Conservation (phyloP, 2,329 filamentous ascomycete genomes). For the Diplodia seriata region DNA sequence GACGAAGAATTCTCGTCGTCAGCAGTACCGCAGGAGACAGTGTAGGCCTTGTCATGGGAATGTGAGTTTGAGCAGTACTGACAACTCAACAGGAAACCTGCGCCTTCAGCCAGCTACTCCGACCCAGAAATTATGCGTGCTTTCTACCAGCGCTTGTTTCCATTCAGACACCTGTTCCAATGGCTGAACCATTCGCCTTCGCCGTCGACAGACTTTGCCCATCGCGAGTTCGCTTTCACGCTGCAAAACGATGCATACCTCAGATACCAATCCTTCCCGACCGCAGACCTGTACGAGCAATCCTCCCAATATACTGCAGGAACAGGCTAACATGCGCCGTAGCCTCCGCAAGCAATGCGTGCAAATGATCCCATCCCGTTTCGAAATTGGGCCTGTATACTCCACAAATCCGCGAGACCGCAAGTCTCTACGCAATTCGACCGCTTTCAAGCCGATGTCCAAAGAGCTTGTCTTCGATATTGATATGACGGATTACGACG, state of each 20-base stretch:
- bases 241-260: constrained; percentile 91
- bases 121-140: constrained; percentile 87
- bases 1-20: constrained; percentile 64
- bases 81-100: constrained; percentile 35
- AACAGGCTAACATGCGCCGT: not conserved
- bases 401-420: constrained; percentile 91
- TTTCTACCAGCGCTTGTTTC: constrained; percentile 95
- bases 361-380: constrained; percentile 85
- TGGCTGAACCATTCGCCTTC: constrained; percentile 95
- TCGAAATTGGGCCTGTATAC: constrained; percentile 99
- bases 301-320: not conserved
- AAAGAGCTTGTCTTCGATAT: constrained; percentile 99
- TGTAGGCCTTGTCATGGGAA: constrained; percentile 44
- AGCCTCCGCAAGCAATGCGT: constrained; percentile 91
- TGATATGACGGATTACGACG: constrained; percentile 98
- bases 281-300: constrained; percentile 64
- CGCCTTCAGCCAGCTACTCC: constrained; percentile 57
- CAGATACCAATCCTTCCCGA: constrained; percentile 83
- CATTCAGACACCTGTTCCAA: constrained; percentile 92
- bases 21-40: constrained; percentile 54
- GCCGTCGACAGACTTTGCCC: constrained; percentile 84
- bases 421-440: constrained; percentile 81
- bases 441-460: constrained; percentile 81
- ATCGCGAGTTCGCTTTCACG: constrained; percentile 96
- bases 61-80: not conserved